Conservation (phyloP, 768 basidiomycete genomes). For the Naganishia onofrii region DNA sequence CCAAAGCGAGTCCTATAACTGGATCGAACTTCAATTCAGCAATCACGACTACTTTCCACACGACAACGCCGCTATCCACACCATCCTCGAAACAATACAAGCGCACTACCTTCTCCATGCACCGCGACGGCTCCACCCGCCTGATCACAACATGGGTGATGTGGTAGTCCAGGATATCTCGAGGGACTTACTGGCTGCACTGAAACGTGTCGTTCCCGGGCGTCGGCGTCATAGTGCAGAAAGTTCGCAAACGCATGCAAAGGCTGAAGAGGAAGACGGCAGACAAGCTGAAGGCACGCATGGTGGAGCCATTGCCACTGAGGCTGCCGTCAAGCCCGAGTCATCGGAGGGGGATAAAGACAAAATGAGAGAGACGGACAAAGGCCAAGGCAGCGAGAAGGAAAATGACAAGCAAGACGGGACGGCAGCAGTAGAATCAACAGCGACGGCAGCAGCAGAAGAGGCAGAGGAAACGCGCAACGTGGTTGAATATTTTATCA, state of each 20-base stretch:
- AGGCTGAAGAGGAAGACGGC: not conserved
- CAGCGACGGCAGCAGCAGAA: not conserved
- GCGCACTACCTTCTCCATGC: not conserved
- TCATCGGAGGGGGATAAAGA: too few relatives aligned
- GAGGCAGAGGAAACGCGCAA: not conserved
- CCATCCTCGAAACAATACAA: not conserved
- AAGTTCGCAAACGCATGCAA: too few relatives aligned
- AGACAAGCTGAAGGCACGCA: not conserved
- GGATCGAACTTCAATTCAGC: constrained; percentile 7
- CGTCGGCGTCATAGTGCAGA: too few relatives aligned
- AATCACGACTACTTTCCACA: not conserved
- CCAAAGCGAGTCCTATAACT: not conserved
- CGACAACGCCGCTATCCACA: not conserved
- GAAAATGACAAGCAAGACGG: not conserved
- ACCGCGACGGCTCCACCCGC: not conserved
- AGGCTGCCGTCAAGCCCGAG: too few relatives aligned
- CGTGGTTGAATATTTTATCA: constrained; percentile 17
- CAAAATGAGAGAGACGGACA: too few relatives aligned
- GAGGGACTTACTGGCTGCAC: not conserved
- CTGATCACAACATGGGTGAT: not conserved
- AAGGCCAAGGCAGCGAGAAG: not conserved
- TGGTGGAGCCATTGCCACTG: too few relatives aligned
- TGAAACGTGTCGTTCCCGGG: constrained; percentile 5
- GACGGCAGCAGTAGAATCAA: too few relatives aligned
- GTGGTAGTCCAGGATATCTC: not conserved